These are phyloP conservation scores for Histomonas meleagridis DNA, from an alignment of 208 protist genomes.

Conservation along the genomic window DNA sequence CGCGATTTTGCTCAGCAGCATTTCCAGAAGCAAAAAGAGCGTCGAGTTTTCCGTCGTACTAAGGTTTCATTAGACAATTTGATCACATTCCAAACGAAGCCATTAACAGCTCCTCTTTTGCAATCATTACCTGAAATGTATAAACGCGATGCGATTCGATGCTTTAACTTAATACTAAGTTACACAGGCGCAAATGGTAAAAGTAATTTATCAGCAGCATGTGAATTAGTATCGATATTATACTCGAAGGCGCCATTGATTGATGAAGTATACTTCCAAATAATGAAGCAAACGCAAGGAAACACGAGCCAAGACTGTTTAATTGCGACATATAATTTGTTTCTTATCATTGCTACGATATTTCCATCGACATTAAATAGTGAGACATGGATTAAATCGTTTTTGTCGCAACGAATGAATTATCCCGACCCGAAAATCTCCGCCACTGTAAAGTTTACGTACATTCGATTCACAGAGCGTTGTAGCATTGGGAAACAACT, in stretches of 20 bases:
- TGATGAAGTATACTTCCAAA: background rate
- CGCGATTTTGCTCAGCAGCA: background rate
- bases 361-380: background rate
- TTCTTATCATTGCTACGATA: background rate
- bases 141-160: background rate
- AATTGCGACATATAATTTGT: background rate
- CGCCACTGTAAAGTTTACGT: background rate
- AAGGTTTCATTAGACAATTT: background rate
- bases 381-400: background rate
- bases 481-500: background rate
- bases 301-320: background rate
- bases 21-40: background rate
- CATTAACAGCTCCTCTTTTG: background rate
- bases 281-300: background rate
- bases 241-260: background rate
- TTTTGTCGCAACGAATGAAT: background rate
- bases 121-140: background rate
- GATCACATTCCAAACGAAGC: background rate
- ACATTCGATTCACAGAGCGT: background rate
- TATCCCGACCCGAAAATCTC: background rate
- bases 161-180: background rate
- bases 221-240: background rate
- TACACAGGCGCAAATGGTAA: slow-evolving; percentile 1
- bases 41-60: background rate
- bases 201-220: background rate